phyloP scores from a whole-genome alignment of 2,329 filamentous ascomycete species.

The Ambrosiella xylebori region DNA sequence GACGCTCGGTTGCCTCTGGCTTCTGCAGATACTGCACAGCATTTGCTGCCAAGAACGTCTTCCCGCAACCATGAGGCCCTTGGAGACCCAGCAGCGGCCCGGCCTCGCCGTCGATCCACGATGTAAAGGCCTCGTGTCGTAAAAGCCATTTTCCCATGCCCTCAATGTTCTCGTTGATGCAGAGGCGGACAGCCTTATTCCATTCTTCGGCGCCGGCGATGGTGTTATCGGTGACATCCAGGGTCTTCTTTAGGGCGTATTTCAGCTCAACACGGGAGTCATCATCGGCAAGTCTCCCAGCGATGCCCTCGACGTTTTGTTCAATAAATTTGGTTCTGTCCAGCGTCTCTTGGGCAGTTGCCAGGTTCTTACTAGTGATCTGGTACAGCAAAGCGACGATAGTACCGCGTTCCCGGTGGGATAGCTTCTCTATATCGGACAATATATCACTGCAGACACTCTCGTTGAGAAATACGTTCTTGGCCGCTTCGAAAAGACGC shows the following conservation, averaged over 20 bases:
- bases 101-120: neutral
- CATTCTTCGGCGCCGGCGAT: neutral
- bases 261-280: neutral
- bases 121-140: neutral
- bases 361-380: neutral
- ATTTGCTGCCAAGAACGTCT: conserved; percentile 4
- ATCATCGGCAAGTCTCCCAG: neutral
- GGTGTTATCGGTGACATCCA: neutral
- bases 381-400: neutral
- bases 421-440: neutral
- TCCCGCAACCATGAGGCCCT: conserved; percentile 1
- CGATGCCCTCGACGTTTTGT: neutral
- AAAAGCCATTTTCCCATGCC: neutral
- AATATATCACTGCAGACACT: neutral
- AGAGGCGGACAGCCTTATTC: neutral
- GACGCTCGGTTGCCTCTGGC: neutral
- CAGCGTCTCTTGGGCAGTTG: neutral
- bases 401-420: neutral
- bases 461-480: conserved; percentile 1
- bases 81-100: neutral
- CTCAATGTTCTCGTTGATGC: neutral
- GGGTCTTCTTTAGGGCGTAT: neutral
- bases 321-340: neutral
- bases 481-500: neutral
- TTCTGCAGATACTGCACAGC: neutral